These are phyloP conservation scores for Podochytrium sp. DNA, from an alignment of 192 early-diverging fungal genomes.

Conservation along the genomic window DNA sequence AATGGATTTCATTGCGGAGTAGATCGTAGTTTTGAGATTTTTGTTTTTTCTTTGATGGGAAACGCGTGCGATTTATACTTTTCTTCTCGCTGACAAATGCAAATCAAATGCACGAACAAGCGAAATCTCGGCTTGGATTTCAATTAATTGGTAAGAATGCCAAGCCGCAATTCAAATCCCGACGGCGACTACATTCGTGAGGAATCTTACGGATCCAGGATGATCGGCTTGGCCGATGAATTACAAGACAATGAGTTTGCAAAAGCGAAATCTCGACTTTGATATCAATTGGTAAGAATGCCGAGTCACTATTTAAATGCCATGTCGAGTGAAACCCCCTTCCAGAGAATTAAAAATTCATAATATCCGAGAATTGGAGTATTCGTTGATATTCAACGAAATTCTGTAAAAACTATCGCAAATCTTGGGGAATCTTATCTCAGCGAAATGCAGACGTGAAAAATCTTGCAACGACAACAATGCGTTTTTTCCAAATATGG, in stretches of 20 bases:
- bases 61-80: neutral
- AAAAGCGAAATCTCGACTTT: neutral
- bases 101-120: no score
- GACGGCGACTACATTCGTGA: neutral
- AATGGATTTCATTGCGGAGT: constrained; percentile 30
- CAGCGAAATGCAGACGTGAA: no score
- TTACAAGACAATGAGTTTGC: neutral
- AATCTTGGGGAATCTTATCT: neutral
- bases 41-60: neutral
- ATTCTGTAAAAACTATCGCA: neutral
- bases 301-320: neutral
- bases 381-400: neutral
- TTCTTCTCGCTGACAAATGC: neutral
- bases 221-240: neutral
- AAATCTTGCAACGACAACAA: no score
- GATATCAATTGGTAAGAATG: neutral
- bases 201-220: neutral
- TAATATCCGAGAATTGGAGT: neutral
- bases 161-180: neutral
- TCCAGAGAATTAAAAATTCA: neutral
- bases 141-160: no score
- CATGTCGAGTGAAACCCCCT: neutral
- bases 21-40: neutral
- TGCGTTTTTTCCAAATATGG: no score
- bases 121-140: no score